Evolutionary conservation across 148 eudicot genomes (phyloP).

Genomic region (Vaccinium vitisidaea): DNA sequence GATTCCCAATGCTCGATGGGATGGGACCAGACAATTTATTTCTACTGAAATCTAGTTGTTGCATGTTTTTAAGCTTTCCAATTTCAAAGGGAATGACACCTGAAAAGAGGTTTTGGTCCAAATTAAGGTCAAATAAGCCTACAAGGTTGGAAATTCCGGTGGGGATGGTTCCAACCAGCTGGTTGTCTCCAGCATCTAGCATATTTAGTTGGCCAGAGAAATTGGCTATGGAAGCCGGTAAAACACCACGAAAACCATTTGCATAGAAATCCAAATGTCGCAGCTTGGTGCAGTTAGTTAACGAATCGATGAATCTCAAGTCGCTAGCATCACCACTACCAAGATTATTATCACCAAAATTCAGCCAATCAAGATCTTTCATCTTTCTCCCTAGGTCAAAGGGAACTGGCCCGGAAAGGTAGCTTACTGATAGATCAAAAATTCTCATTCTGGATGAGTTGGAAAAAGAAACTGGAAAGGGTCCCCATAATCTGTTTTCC

Average conservation of each 20-base stretch:
- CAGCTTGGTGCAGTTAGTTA: neutral
- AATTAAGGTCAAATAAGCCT: neutral
- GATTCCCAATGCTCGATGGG: too few relatives aligned
- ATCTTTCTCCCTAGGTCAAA: neutral
- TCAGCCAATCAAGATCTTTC: neutral
- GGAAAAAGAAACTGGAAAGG: neutral
- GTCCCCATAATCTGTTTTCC: neutral
- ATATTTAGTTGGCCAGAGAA: too few relatives aligned
- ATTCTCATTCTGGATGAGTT: neutral
- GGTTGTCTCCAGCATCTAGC: neutral
- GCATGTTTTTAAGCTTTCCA: too few relatives aligned
- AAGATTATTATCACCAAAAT: neutral
- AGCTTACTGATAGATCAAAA: neutral
- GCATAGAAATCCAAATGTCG: neutral
- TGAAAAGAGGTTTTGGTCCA: too few relatives aligned
- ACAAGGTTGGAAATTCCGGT: conserved; percentile 12
- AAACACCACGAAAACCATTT: conserved; percentile 13
- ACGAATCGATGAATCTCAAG: neutral
- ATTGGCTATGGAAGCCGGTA: conserved; percentile 18
- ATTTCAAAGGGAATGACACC: too few relatives aligned
- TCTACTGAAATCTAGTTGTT: too few relatives aligned
- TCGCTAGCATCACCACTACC: neutral
- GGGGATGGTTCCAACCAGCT: conserved; percentile 9
- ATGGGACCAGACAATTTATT: too few relatives aligned
- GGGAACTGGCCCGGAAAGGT: neutral